phyloP scores from a whole-genome alignment of 345 rosid genomes.

The Gynandropsis gynandra region DNA sequence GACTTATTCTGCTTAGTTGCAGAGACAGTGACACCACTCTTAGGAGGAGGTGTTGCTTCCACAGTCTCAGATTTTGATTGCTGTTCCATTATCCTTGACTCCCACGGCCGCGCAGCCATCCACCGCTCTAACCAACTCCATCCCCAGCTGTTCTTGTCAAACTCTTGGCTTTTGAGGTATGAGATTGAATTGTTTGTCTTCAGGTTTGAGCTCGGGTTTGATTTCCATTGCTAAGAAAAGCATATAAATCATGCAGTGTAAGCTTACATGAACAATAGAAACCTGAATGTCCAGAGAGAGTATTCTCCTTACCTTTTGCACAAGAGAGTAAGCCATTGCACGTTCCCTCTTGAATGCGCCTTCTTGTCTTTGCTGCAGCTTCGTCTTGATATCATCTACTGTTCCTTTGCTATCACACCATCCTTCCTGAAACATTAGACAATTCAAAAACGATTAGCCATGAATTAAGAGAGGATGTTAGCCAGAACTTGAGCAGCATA shows the following conservation, averaged over 20 bases:
- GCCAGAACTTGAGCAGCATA: not conserved
- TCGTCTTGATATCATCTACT: conserved; percentile 55
- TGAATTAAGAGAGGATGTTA: too few relatives aligned
- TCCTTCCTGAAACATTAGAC: conserved; percentile 48
- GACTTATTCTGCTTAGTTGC: conserved; percentile 35
- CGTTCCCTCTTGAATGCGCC: conserved; percentile 94
- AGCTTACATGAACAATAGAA: not conserved
- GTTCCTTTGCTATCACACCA: conserved; percentile 98
- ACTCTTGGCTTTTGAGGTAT: conserved; percentile 45
- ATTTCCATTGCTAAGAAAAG: conserved; percentile 59
- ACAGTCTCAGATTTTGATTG: conserved; percentile 29
- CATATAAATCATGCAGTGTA: not conserved
- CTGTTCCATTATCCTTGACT: conserved; percentile 68
- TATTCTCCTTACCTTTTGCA: conserved; percentile 57
- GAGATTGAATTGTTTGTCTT: conserved; percentile 28
- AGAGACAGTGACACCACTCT: conserved; percentile 24
- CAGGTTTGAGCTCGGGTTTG: conserved; percentile 34
- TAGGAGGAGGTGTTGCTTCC: conserved; percentile 35
- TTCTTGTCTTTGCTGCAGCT: conserved; percentile 77
- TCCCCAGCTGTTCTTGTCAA: conserved; percentile 76
- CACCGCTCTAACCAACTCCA: conserved; percentile 99
- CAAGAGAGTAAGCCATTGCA: conserved; percentile 79
- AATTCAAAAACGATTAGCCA: not conserved
- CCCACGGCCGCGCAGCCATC: conserved; percentile 99
- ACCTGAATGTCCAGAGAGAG: not conserved